Percentiles rank a stretch among this genome's conserved stretches.
phyloP scores from a whole-genome alignment of 148 eudicot genomes.

The Polygonum aviculare region DNA sequence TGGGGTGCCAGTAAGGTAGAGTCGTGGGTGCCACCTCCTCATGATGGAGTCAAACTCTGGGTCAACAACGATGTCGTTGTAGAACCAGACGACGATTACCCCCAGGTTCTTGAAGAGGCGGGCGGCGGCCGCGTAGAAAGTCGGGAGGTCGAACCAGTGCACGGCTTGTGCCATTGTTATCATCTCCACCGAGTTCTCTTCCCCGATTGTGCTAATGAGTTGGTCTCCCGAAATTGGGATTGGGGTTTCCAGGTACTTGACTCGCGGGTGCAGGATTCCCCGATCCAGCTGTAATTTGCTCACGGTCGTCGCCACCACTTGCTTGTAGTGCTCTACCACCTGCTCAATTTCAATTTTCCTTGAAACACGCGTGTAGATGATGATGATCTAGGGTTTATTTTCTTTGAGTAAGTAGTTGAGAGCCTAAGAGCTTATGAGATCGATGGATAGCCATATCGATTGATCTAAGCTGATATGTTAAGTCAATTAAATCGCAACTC shows the following conservation, averaged over 20 bases:
- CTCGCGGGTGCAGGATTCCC: constrained; percentile 21
- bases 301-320: constrained; percentile 37
- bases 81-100: constrained; percentile 41
- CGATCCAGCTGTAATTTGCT: constrained; percentile 29
- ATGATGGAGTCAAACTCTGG: constrained; percentile 28
- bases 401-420: too few species aligned
- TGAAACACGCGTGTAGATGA: not conserved
- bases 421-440: too few species aligned
- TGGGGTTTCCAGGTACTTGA: constrained; percentile 27
- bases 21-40: constrained; percentile 18
- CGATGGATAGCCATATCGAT: too few species aligned
- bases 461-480: too few species aligned
- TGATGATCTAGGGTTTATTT: too few species aligned
- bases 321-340: constrained; percentile 38
- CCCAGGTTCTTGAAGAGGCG: constrained; percentile 36
- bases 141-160: constrained; percentile 45
- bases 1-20: constrained; percentile 28
- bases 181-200: constrained; percentile 26
- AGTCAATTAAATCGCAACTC: too few species aligned
- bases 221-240: constrained; percentile 16
- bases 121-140: constrained; percentile 24
- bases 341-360: constrained; percentile 2
- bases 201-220: constrained; percentile 19
- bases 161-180: constrained; percentile 40
- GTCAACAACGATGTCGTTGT: constrained; percentile 19